These are phyloP conservation scores for Chlorella sp. DNA, from an alignment of 139 green algal species.

Conservation along the genomic window DNA sequence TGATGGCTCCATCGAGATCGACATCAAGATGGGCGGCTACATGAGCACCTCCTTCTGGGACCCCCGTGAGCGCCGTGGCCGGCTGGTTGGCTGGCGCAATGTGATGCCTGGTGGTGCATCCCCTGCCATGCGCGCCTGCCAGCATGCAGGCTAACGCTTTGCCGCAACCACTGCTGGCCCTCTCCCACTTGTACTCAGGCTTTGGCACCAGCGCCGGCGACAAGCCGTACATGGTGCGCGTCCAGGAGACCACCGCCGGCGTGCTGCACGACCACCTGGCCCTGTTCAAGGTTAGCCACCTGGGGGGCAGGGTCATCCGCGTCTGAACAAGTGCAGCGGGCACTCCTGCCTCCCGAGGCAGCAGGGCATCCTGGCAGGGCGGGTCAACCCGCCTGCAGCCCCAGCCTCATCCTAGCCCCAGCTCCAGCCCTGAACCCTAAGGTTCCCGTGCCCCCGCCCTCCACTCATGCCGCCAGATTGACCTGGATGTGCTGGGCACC, in stretches of 20 bases:
- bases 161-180: neutral
- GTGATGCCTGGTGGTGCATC: neutral
- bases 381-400: too few relatives aligned
- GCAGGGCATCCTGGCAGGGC: neutral
- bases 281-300: constrained; percentile 34
- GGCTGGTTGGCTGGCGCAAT: too few relatives aligned
- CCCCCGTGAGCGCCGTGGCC: constrained; percentile 3
- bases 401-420: too few relatives aligned
- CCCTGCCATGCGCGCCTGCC: too few relatives aligned
- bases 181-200: neutral
- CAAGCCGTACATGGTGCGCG: constrained; percentile 29
- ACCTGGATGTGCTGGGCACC: constrained; percentile 37
- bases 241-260: constrained; percentile 32
- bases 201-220: constrained; percentile 1
- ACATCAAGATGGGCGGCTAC: constrained; percentile 46
- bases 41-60: constrained; percentile 38
- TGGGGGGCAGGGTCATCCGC: neutral
- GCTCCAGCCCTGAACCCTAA: neutral
- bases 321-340: neutral
- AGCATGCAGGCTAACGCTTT: too few relatives aligned
- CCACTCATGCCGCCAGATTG: constrained; percentile 4
- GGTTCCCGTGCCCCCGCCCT: neutral
- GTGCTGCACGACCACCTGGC: constrained; percentile 48
- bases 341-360: neutral
- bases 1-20: constrained; percentile 41